Evolutionary conservation across 2,329 filamentous ascomycete species (phyloP).

Genomic region (Talaromyces sp.): DNA sequence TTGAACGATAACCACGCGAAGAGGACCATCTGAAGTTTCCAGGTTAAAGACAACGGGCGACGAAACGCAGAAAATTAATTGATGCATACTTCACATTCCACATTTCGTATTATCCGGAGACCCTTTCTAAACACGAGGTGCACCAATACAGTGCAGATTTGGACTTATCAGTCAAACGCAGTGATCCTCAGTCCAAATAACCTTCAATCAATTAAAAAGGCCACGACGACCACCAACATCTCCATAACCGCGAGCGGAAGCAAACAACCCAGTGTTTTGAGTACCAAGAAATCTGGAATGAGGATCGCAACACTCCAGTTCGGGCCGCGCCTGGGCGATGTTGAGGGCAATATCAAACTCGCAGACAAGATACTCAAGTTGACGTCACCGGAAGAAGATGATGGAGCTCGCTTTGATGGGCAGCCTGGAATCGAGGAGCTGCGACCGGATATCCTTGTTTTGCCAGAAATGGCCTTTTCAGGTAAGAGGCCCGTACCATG

Average conservation of each 20-base stretch:
- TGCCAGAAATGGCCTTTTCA: slow-evolving; percentile 62
- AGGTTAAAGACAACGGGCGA: neutral
- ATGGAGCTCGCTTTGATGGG: neutral
- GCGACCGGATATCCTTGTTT: slow-evolving; percentile 54
- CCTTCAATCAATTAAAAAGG: neutral
- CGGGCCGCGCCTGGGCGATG: slow-evolving; percentile 41
- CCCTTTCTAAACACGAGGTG: neutral
- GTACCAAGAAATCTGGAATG: slow-evolving; percentile 29
- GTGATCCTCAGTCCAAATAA: neutral
- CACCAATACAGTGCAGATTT: neutral
- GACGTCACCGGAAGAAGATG: neutral
- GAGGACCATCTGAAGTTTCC: too few relatives aligned
- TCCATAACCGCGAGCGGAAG: neutral
- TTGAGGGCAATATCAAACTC: slow-evolving; percentile 43
- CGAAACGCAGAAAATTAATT: neutral
- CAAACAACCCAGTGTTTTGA: neutral
- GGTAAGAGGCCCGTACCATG: slow-evolving; percentile 36
- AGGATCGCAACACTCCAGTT: slow-evolving; percentile 49
- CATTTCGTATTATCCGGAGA: neutral
- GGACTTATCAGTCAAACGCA: neutral
- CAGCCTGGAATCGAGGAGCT: slow-evolving; percentile 24
- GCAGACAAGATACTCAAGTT: slow-evolving; percentile 43
- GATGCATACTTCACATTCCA: neutral
- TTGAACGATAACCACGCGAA: too few relatives aligned
- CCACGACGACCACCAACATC: neutral